A percentile compares a stretch with the other conserved stretches of the same genome.
These are phyloP conservation scores for Chaetothyriales sp. DNA, from an alignment of 2,329 filamentous ascomycete genomes.

Conservation along the genomic window DNA sequence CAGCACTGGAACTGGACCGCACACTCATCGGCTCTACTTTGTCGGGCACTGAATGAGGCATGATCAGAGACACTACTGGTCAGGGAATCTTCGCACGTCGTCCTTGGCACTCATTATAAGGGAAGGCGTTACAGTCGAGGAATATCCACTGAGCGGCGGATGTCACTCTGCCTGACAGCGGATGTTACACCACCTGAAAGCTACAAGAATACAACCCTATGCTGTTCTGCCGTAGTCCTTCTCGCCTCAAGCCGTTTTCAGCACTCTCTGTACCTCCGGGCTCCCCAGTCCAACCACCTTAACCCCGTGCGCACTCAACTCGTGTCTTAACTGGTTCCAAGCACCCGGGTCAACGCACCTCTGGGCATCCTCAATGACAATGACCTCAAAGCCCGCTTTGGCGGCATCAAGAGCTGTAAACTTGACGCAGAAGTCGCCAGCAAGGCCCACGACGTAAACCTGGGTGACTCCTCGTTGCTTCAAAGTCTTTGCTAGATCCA, in stretches of 20 bases:
- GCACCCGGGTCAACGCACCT: conserved; percentile 49
- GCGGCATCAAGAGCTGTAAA: conserved; percentile 64
- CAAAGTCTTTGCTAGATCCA: conserved; percentile 47
- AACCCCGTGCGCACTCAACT: conserved; percentile 7
- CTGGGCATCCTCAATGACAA: conserved; percentile 64
- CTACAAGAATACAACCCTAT: too few relatives aligned
- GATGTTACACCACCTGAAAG: too few relatives aligned
- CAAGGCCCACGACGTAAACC: conserved; percentile 74
- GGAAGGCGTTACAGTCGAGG: background rate
- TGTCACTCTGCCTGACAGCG: too few relatives aligned
- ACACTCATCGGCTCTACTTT: too few relatives aligned
- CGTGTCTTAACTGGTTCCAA: conserved; percentile 37
- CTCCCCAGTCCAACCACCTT: conserved; percentile 9
- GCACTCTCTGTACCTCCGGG: conserved; percentile 8
- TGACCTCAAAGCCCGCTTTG: conserved; percentile 60
- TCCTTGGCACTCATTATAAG: background rate
- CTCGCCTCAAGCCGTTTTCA: background rate
- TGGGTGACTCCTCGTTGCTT: conserved; percentile 48
- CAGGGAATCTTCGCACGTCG: background rate
- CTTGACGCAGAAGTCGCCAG: conserved; percentile 79
- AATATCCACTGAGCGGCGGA: too few relatives aligned
- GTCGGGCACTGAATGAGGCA: conserved; percentile 13
- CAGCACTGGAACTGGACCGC: too few relatives aligned
- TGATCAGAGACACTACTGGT: background rate
- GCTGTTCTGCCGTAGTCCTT: too few relatives aligned